A percentile compares a stretch with the other conserved stretches of the same genome.
phyloP scores from a whole-genome alignment of 1,284 basidiomycete genomes.

The Cystobasidiaceae sp. region DNA sequence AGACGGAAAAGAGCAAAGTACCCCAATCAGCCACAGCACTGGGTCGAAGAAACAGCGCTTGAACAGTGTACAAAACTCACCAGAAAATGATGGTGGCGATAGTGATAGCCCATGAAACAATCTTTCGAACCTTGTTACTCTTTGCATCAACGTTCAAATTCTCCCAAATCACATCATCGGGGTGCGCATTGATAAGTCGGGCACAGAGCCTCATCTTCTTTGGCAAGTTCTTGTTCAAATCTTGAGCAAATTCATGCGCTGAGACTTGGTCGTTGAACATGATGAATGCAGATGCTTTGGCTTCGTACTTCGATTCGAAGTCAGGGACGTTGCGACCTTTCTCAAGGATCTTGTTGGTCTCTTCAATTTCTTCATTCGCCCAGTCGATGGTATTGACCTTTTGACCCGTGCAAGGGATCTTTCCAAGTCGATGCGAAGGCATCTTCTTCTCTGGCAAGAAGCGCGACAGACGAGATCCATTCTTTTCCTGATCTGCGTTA shows the following conservation, averaged over 20 bases:
- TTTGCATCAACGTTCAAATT: slow-evolving; percentile 85
- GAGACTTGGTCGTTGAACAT: slow-evolving; percentile 90
- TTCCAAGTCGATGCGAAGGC: slow-evolving; percentile 41
- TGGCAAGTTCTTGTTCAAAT: slow-evolving; percentile 23
- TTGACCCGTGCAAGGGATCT: slow-evolving; percentile 63
- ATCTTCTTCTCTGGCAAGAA: slow-evolving; percentile 9
- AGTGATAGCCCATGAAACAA: slow-evolving; percentile 53
- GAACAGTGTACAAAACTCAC: slow-evolving; percentile 49
- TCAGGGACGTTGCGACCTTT: slow-evolving; percentile 60
- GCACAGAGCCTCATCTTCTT: slow-evolving; percentile 55
- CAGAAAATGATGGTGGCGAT: slow-evolving; percentile 62
- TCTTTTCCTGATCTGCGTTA: slow-evolving; percentile 9
- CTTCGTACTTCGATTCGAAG: slow-evolving; percentile 50
- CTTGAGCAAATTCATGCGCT: slow-evolving; percentile 68
- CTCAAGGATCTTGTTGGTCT: slow-evolving; percentile 53
- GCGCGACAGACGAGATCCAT: slow-evolving; percentile 1
- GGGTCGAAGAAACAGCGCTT: too few species aligned
- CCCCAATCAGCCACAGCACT: too few species aligned
- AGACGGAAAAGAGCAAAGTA: not conserved
- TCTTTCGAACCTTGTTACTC: slow-evolving; percentile 61
- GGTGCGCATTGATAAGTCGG: slow-evolving; percentile 63
- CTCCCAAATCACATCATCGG: slow-evolving; percentile 82
- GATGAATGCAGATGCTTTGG: slow-evolving; percentile 61
- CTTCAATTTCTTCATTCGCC: slow-evolving; percentile 59
- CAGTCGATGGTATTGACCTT: slow-evolving; percentile 88